A percentile compares a stretch with the other conserved stretches of the same genome.
Evolutionary conservation across 2,329 filamentous ascomycete genomes (phyloP).

Genomic region (Herpotrichia juniperi): DNA sequence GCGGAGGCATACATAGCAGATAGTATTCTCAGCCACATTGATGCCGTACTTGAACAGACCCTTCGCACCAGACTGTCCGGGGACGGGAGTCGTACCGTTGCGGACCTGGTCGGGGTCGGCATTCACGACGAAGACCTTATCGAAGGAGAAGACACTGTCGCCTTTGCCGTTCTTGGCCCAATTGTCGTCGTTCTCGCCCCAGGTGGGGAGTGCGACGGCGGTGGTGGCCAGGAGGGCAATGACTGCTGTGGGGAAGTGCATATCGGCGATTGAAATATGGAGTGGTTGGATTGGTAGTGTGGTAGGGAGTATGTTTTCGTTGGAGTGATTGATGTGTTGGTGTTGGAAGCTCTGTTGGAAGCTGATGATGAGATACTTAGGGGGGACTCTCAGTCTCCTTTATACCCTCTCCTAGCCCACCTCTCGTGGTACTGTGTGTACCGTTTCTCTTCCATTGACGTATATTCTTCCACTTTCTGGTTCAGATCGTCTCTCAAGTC

Average conservation of each 20-base stretch:
- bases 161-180: conserved; percentile 28
- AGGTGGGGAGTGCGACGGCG: conserved; percentile 28
- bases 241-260: conserved; percentile 29
- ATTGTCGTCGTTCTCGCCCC: conserved; percentile 19
- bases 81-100: conserved; percentile 46
- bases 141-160: conserved; percentile 50
- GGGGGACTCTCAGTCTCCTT: too few relatives aligned
- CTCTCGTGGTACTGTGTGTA: neutral
- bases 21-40: conserved; percentile 53
- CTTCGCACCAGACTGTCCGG: conserved; percentile 52
- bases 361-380: neutral
- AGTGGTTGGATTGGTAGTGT: too few relatives aligned
- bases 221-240: conserved; percentile 26
- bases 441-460: too few relatives aligned
- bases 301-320: neutral
- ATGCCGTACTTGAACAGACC: conserved; percentile 61
- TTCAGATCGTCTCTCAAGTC: too few relatives aligned
- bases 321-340: too few relatives aligned
- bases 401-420: too few relatives aligned
- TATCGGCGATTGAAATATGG: conserved; percentile 16
- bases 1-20: conserved; percentile 48
- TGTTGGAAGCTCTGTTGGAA: conserved; percentile 10
- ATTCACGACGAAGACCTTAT: conserved; percentile 55
- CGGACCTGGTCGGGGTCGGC: conserved; percentile 60
- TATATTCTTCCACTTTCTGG: too few relatives aligned